Evolutionary conservation across 139 green algal genomes (phyloP), one percentile per base, ranked within the genome.

Genomic region (Tetradesmus obliquus): DNA sequence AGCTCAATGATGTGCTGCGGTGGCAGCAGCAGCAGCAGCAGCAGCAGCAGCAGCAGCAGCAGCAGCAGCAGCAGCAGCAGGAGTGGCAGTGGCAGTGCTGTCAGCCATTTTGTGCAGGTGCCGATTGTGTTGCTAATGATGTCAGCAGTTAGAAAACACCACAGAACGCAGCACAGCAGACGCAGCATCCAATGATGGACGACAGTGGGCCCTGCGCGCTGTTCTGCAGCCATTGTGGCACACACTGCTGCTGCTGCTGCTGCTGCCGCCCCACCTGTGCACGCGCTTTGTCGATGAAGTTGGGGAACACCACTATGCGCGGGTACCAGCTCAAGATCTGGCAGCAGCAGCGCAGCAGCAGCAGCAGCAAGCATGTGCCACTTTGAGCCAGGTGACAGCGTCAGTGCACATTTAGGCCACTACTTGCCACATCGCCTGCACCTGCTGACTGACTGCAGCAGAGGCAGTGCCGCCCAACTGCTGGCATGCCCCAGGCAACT

Each of bases 231-330:
- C 32, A 45, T 45, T 45, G 74, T 53, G 74, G 45, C 12, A 82
- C 20, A 22, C 19, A 24, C 74, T 82, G 2, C 19, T 82, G 74
- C 74, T 82, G 74, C 74, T 82, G 74, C 13, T 82, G 74, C 32
- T 45, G 32, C 32, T 0, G 32, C 32, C 32, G 32, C 32, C 32
- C 32, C 32, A 45, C 32, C 32, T 45, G 32, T 45, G 32, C 32
- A 45, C 32, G 32, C 32, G 24, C 74, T 19, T 91, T 84, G 83
- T 95, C 92, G 15, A 96, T 88, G 81, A 96, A 96, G 24, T 90
- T 93, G 1, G 94, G 94, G 85, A 92, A 95, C 13, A 96, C 74
- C 20, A 32, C 3, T n/a, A 32, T 82, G 74, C 32, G 19, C 74
- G 9, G 15, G 9, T n/a, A 58, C 22, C 80, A 60, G 24, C 32